Conservation (phyloP, 208 protist genomes). For the Trypanosoma conorhini region DNA sequence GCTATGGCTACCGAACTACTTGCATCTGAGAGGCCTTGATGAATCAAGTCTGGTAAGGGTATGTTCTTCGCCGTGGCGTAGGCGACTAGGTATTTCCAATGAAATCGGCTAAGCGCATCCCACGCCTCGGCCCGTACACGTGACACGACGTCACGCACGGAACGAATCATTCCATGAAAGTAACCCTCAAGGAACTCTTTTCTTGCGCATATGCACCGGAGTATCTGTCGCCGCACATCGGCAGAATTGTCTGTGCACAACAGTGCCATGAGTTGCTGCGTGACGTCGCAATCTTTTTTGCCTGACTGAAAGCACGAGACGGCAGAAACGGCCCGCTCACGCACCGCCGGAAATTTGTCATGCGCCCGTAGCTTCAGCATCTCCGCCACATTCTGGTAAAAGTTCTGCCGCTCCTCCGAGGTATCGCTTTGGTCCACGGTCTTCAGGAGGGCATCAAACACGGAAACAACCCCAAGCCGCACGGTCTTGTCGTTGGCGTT, state of each 20-base stretch:
- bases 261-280: constrained; percentile 81
- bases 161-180: constrained; percentile 85
- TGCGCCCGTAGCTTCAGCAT: constrained; percentile 81
- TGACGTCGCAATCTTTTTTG: constrained; percentile 83
- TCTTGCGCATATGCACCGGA: constrained; percentile 63
- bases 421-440: constrained; percentile 78
- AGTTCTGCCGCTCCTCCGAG: constrained; percentile 79
- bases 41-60: constrained; percentile 50
- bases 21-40: constrained; percentile 58
- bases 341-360: constrained; percentile 72
- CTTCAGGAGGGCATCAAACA: constrained; percentile 70
- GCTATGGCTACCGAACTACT: constrained; percentile 75
- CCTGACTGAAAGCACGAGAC: constrained; percentile 82
- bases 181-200: constrained; percentile 91
- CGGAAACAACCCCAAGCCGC: constrained; percentile 71
- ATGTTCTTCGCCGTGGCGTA: constrained; percentile 71
- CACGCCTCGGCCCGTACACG: constrained; percentile 83
- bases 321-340: constrained; percentile 65
- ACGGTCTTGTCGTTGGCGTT: constrained; percentile 86
- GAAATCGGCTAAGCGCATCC: constrained; percentile 82
- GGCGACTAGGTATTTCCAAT: constrained; percentile 81
- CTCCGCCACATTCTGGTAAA: constrained; percentile 80
- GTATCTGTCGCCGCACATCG: constrained; percentile 79
- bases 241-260: constrained; percentile 80
- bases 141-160: constrained; percentile 69